These are phyloP conservation scores for Paraphoma chrysanthemicola DNA, from an alignment of 2,329 filamentous ascomycete species.

Conservation along the genomic window DNA sequence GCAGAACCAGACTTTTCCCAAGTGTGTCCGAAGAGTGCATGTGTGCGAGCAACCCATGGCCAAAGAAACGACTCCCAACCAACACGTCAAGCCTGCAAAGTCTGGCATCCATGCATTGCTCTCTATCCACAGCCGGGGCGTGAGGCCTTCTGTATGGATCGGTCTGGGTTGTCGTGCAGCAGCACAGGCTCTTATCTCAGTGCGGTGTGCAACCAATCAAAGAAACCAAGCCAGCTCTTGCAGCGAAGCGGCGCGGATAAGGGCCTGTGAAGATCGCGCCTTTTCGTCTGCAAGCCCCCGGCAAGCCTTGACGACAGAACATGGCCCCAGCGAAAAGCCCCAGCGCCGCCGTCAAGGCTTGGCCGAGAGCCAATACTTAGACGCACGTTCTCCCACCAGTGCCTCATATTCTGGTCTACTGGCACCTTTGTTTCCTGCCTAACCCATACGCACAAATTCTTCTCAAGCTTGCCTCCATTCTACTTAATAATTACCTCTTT, in stretches of 20 bases:
- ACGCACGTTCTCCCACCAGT: slow-evolving; percentile 37
- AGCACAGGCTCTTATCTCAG: slow-evolving; percentile 23
- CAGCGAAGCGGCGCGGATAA: slow-evolving; percentile 10
- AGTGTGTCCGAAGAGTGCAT: neutral
- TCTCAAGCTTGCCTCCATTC: slow-evolving; percentile 1
- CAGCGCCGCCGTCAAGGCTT: slow-evolving; percentile 18
- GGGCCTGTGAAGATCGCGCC: slow-evolving; percentile 23
- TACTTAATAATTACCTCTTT: slow-evolving; percentile 19
- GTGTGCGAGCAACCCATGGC: neutral
- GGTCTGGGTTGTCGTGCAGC: slow-evolving; percentile 11
- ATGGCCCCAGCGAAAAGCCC: slow-evolving; percentile 2
- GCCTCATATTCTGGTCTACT: slow-evolving; percentile 18
- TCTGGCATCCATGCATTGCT: slow-evolving; percentile 3
- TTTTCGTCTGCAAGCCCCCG: neutral
- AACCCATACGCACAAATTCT: neutral
- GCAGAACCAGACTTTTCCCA: neutral
- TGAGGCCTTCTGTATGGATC: slow-evolving; percentile 9
- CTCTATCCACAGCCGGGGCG: neutral
- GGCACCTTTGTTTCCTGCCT: slow-evolving; percentile 7
- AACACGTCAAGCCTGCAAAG: slow-evolving; percentile 2
- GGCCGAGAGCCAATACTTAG: slow-evolving; percentile 42
- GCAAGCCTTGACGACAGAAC: slow-evolving; percentile 3
- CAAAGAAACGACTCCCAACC: slow-evolving; percentile 1
- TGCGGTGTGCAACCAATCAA: slow-evolving; percentile 14
- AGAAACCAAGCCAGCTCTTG: neutral